Evolutionary conservation across 805 yeast species (phyloP), one percentile per base, ranked within the genome.

Genomic region (Candida insectorum): DNA sequence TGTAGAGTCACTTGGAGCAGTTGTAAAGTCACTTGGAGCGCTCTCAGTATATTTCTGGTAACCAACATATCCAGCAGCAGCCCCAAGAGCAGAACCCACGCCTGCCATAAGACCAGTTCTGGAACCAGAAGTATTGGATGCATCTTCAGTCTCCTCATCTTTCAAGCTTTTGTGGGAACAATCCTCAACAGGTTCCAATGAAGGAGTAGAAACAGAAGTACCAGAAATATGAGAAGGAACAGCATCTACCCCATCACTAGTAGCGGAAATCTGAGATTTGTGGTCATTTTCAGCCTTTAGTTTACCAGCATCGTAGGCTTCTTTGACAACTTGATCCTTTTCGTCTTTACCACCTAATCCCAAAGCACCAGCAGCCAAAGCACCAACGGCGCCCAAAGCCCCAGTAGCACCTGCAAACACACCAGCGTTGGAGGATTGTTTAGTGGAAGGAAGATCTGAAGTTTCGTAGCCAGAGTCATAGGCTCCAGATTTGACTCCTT

Each of bases 371-470:
- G 44, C 44, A n/a, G 46, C 46, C 8, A 35, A 28, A 24, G 40
- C 33, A 22, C 44, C 44, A 16, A 24, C 41, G 24, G 42, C 44
- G 28, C 58, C 58, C 15, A 51, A 12, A 12, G 54, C 58, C 15
- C 56, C 56, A 12, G 52, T 50, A 16, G 56, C 58, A 20, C 45
- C 42, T 12, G 45, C 47, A 14, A 46, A 27, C 6, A 43, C 10
- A 5, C 52, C 47, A 11, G 48, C 27, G 9, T 24, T 30, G 24
- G 37, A 4, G 13, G n/a, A n/a, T 20, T 20, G 22, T 8, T 20
- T 20, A 11, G 11, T 20, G 11, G 22, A 8, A 20, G 22, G 11
- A 20, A n/a, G n/a, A n/a, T n/a, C n/a, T n/a, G n/a, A n/a, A n/a
- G n/a, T n/a, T n/a, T 19, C 37, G 10, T 28, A 18, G 20, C 54